Evolutionary conservation across 208 protist genomes (phyloP).

Genomic region (Crithidia mellificae): DNA sequence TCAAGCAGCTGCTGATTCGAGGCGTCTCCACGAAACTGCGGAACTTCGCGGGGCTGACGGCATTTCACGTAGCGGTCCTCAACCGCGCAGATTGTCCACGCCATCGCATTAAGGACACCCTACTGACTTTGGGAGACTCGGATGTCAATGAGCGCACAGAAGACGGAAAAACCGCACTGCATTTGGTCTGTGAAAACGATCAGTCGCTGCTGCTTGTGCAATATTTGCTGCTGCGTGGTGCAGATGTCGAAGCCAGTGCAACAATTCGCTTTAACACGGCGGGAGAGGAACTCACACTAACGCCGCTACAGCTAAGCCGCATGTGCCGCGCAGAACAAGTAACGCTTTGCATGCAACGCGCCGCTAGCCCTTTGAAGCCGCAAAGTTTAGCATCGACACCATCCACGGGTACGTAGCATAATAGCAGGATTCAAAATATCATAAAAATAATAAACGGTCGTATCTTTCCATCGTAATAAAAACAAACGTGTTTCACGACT

Average conservation of each 20-base stretch:
- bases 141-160: conserved; percentile 44
- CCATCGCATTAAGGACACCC: conserved; percentile 38
- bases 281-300: background rate
- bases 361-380: background rate
- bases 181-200: conserved; percentile 42
- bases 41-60: conserved; percentile 40
- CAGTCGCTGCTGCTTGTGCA: conserved; percentile 24
- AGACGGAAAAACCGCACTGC: conserved; percentile 39
- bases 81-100: conserved; percentile 26
- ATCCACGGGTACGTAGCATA: no score
- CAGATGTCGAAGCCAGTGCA: conserved; percentile 17
- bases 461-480: no score
- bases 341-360: background rate
- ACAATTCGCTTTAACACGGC: background rate
- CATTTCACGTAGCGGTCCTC: conserved; percentile 49
- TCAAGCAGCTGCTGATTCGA: conserved; percentile 35
- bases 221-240: conserved; percentile 37
- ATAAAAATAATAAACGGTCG: no score
- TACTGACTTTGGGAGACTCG: conserved; percentile 34
- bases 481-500: no score
- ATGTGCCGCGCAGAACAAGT: background rate
- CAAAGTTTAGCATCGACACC: background rate
- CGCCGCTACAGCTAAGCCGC: background rate
- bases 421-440: no score
- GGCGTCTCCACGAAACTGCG: conserved; percentile 6